Evolutionary conservation across 306 rosid genomes (phyloP).

Genomic region (Vigna reflexopilosa): DNA sequence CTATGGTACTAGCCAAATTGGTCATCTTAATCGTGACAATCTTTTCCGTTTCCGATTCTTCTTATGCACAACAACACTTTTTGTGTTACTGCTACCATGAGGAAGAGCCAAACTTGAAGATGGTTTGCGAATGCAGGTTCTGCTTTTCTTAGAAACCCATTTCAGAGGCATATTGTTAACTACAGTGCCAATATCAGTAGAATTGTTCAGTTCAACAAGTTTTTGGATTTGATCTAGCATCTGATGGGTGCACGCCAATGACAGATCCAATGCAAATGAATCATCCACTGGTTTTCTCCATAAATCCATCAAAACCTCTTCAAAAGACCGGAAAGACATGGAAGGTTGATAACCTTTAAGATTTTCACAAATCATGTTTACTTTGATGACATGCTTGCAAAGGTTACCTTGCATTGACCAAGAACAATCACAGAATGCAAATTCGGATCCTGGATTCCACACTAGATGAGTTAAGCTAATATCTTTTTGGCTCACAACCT

Average conservation of each 20-base stretch:
- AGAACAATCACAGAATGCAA: constrained; percentile 75
- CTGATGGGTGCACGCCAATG: constrained; percentile 85
- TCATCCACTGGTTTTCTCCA: constrained; percentile 73
- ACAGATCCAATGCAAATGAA: constrained; percentile 68
- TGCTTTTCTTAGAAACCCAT: constrained; percentile 50
- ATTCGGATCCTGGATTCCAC: constrained; percentile 96
- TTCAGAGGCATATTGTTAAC: constrained; percentile 74
- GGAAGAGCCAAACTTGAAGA: constrained; percentile 51
- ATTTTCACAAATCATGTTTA: constrained; percentile 71
- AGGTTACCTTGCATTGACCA: constrained; percentile 83
- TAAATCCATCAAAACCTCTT: constrained; percentile 64
- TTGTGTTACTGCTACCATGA: constrained; percentile 43
- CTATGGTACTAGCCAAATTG: constrained; percentile 6
- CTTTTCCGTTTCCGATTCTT: constrained; percentile 54
- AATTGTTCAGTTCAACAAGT: constrained; percentile 67
- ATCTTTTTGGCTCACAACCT: constrained; percentile 80
- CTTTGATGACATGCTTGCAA: constrained; percentile 91
- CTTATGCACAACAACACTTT: constrained; percentile 48
- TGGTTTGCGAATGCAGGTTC: constrained; percentile 58
- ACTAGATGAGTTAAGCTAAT: constrained; percentile 58
- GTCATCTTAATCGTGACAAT: constrained; percentile 59
- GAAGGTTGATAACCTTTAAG: constrained; percentile 59
- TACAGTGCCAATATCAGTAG: constrained; percentile 66
- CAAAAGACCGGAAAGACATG: constrained; percentile 74
- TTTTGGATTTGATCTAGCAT: constrained; percentile 80